A percentile compares a stretch with the other conserved stretches of the same genome.
Evolutionary conservation across 208 protist genomes (phyloP).

Genomic region (Entamoeba nuttalli): DNA sequence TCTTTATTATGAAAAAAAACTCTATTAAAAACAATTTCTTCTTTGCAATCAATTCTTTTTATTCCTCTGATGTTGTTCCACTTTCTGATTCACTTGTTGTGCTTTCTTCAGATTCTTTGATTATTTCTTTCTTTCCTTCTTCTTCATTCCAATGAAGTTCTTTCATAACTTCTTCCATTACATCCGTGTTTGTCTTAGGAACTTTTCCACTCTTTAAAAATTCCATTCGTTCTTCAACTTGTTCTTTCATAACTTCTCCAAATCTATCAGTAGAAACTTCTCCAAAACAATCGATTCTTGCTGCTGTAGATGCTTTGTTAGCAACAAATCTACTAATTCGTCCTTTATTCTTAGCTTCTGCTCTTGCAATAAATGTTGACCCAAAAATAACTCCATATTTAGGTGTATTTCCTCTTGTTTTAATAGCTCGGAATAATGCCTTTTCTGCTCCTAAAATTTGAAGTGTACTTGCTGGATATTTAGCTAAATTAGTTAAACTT

Average conservation of each 20-base stretch:
- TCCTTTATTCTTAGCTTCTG: slow-evolving; percentile 5
- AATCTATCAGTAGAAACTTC: background rate
- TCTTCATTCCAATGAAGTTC: background rate
- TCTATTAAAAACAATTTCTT: no score
- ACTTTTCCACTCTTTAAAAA: background rate
- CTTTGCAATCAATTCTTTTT: background rate
- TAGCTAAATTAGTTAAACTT: slow-evolving; percentile 83
- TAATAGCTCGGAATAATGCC: slow-evolving; percentile 80
- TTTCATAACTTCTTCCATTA: background rate
- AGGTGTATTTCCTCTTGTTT: slow-evolving; percentile 60
- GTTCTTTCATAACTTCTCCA: background rate
- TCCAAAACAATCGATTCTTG: slow-evolving; percentile 14
- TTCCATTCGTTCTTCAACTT: slow-evolving; percentile 3
- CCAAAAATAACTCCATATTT: slow-evolving; percentile 32
- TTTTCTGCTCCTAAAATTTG: slow-evolving; percentile 98
- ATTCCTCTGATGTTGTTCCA: background rate
- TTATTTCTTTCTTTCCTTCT: slow-evolving; percentile 3
- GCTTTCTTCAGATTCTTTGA: background rate
- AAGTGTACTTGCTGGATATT: slow-evolving; percentile 90
- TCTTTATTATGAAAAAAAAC: background rate
- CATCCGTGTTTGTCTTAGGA: background rate
- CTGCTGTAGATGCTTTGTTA: background rate
- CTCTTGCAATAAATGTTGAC: background rate
- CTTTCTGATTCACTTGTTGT: background rate
- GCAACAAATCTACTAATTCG: slow-evolving; percentile 16